These are phyloP conservation scores for Paramecium bursaria DNA, from an alignment of 73 alveolate genomes.

Conservation along the genomic window DNA sequence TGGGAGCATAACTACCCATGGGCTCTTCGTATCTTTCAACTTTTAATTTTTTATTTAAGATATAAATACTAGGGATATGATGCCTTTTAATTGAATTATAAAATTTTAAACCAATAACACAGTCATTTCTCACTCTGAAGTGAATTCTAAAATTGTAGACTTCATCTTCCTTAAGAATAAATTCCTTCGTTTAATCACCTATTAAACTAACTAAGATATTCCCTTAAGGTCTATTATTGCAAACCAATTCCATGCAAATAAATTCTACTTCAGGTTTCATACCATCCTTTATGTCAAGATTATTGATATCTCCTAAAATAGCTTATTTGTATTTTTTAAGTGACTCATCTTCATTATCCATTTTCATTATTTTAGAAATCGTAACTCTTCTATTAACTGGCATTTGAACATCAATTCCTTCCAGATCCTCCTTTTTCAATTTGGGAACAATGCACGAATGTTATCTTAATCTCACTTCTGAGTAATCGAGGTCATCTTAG, in stretches of 20 bases:
- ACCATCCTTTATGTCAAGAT: not conserved
- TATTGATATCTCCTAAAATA: not conserved
- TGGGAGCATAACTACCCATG: conserved; percentile 80
- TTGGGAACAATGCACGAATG: not conserved
- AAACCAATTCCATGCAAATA: conserved; percentile 50
- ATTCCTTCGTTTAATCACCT: conserved; percentile 51
- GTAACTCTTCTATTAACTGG: not conserved
- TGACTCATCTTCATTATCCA: not conserved
- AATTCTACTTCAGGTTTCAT: conserved; percentile 69
- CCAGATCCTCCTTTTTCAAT: conserved; percentile 19
- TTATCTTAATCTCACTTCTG: conserved; percentile 41
- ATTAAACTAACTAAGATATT: conserved; percentile 17
- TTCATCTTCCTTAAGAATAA: conserved; percentile 67
- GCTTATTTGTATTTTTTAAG: not conserved
- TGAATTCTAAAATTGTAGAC: conserved; percentile 61
- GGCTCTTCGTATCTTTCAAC: conserved; percentile 76
- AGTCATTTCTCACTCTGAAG: conserved; percentile 76
- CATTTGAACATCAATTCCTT: not conserved
- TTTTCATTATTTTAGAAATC: not conserved
- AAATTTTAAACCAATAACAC: conserved; percentile 72
- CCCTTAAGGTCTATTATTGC: conserved; percentile 62
- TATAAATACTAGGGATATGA: not conserved
- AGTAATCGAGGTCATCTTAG: not conserved
- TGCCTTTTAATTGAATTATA: conserved; percentile 70
- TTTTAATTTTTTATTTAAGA: not conserved